Conservation (phyloP, 345 rosid species). For the Citrus glauca region DNA sequence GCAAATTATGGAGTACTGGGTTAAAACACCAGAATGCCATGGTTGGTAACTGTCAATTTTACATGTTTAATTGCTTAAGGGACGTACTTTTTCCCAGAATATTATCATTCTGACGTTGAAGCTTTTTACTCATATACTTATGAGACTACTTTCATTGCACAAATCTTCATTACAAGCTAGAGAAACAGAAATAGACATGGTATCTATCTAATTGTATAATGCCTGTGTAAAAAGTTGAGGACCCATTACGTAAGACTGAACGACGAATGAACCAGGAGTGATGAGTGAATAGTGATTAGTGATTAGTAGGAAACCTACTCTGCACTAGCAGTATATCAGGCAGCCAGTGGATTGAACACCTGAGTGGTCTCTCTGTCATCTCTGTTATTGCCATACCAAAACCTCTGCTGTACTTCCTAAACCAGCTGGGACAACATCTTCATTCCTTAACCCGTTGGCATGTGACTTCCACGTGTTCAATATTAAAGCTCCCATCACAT, state of each 20-base stretch:
- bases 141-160: not conserved
- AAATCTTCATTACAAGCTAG: not conserved
- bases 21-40: not conserved
- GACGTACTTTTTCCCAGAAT: not conserved
- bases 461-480: conserved; percentile 27
- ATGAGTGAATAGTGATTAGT: not conserved
- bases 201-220: not conserved
- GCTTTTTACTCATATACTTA: not conserved
- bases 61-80: conserved; percentile 2
- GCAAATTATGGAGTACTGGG: conserved; percentile 10
- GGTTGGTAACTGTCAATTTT: conserved; percentile 16
- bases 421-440: conserved; percentile 7
- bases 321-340: conserved; percentile 13
- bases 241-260: not conserved
- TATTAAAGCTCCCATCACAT: conserved; percentile 2
- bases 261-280: not conserved
- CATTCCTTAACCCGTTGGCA: conserved; percentile 16
- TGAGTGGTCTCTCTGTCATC: conserved; percentile 13
- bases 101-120: not conserved
- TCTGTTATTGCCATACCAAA: conserved; percentile 11
- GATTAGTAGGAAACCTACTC: not conserved
- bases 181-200: not conserved
- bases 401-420: conserved; percentile 16
- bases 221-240: not conserved
- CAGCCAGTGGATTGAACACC: conserved; percentile 8